Base-by-base conservation (phyloP, 345 rosid genomes). In the Arabidopsis suecica region DNA sequence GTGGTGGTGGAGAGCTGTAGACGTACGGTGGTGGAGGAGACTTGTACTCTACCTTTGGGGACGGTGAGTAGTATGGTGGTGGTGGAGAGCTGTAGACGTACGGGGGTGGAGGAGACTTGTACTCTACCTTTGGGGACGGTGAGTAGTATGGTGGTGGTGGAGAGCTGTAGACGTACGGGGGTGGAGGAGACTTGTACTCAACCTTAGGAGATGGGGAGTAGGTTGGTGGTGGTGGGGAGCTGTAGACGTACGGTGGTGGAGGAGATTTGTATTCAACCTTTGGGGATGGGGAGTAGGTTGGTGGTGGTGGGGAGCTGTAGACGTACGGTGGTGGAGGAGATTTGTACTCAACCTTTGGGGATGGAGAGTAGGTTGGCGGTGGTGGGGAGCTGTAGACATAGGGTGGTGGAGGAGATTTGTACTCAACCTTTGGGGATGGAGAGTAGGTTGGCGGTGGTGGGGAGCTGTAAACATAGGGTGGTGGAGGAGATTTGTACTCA, bases 61-160 rank as follows among this genome's bases (percentile, higher is more conserved):
- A 69, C 0, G 72, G 72, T 1, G 72, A 54, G 28, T 54, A 54
- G 8, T 28, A 67, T 5, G 61, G 61, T 53, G 61, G 71, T 38
- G 72, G 72, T 38, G 72, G 72, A 1, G 72, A 68, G 3, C 60
- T 66, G 60, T 66, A 67, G 0, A 67, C 61, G 1, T 67, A 67
- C 7, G 71, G 71, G 13, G 61, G 71, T 23, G 72, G 72, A 5
- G 72, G 61, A 18, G 71, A 68, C 3, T 68, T 55, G 51, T 68
- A 68, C 0, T 3, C 28, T 0, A 54, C 72, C 6, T 68, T 51
- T 2, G 71, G 71, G 0, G 71, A 51, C 0, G 71, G 71, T 0
- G 71, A 67, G n/a, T 67, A 67, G 5, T 67, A 67, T 13, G 71
- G 72, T 14, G 61, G 71, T 53, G 72, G 72, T 20, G 70, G 70